These are phyloP conservation scores for Epichloe amarillans DNA, from an alignment of 2,329 filamentous ascomycete genomes.

Conservation along the genomic window DNA sequence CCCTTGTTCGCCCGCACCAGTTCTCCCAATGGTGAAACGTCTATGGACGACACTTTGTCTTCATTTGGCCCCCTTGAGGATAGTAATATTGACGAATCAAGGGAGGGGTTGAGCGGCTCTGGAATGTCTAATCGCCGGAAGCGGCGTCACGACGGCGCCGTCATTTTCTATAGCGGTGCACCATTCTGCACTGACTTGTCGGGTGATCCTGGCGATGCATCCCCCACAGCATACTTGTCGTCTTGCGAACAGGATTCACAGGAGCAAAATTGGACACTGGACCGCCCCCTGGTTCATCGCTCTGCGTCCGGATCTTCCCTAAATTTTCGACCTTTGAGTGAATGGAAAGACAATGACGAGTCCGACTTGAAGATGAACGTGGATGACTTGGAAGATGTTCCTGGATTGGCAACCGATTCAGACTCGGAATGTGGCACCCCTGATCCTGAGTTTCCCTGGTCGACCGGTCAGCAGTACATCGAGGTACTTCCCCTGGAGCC, in stretches of 20 bases:
- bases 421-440: slow-evolving; percentile 24
- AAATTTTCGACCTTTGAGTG: slow-evolving; percentile 35
- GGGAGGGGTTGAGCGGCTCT: slow-evolving; percentile 33
- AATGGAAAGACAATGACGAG: slow-evolving; percentile 12
- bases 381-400: slow-evolving; percentile 13
- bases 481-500: slow-evolving; percentile 33
- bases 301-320: slow-evolving; percentile 39
- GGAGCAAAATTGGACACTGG: slow-evolving; percentile 6
- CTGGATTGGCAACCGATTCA: slow-evolving; percentile 21
- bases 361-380: slow-evolving; percentile 17
- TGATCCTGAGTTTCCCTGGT: slow-evolving; percentile 35
- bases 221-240: slow-evolving; percentile 33
- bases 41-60: slow-evolving; percentile 34
- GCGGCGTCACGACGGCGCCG: slow-evolving; percentile 53
- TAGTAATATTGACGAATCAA: slow-evolving; percentile 34
- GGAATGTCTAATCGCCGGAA: slow-evolving; percentile 35
- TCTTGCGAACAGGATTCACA: slow-evolving; percentile 28
- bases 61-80: slow-evolving; percentile 34
- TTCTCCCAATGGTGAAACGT: slow-evolving; percentile 32
- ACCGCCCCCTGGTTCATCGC: slow-evolving; percentile 20
- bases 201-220: slow-evolving; percentile 43
- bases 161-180: slow-evolving; percentile 73
- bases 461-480: slow-evolving; percentile 26
- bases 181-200: slow-evolving; percentile 72
- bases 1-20: slow-evolving; percentile 44